Evolutionary conservation across 257 asterid genomes (phyloP).

Genomic region (Asclepias syriaca): DNA sequence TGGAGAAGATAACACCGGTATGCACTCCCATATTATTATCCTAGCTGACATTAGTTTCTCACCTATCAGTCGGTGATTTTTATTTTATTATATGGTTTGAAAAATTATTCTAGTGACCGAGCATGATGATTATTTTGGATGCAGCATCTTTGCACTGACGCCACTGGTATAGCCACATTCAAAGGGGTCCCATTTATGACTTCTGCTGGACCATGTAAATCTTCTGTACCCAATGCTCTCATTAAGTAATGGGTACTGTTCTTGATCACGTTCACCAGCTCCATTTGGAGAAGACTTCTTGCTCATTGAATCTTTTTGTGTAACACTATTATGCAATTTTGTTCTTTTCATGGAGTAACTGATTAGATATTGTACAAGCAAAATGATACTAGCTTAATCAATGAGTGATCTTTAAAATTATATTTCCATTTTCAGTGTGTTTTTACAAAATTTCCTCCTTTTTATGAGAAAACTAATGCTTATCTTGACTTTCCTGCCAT

Average conservation of each 20-base stretch:
- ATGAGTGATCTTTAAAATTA: not conserved
- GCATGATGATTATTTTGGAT: constrained; percentile 7
- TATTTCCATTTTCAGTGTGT: not conserved
- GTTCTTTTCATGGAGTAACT: not conserved
- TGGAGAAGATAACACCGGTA: constrained; percentile 90
- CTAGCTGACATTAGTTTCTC: not conserved
- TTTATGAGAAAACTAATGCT: not conserved
- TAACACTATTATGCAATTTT: not conserved
- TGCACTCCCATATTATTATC: constrained; percentile 1
- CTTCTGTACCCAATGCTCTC: constrained; percentile 59
- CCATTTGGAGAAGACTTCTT: not conserved
- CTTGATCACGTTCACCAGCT: not conserved
- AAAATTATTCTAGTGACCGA: not conserved
- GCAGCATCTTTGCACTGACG: constrained; percentile 85
- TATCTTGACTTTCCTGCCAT: not conserved
- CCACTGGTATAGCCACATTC: constrained; percentile 72
- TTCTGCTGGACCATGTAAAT: constrained; percentile 80
- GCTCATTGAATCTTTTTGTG: not conserved
- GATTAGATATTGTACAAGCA: not conserved
- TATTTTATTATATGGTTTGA: not conserved
- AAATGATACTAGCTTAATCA: not conserved
- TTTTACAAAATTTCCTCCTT: not conserved
- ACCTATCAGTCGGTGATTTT: not conserved
- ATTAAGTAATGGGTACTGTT: constrained; percentile 40
- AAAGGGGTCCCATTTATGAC: constrained; percentile 90